A percentile compares a stretch with the other conserved stretches of the same genome.
phyloP scores from a whole-genome alignment of 73 alveolate genomes.

The Tetrahymena borealis region DNA sequence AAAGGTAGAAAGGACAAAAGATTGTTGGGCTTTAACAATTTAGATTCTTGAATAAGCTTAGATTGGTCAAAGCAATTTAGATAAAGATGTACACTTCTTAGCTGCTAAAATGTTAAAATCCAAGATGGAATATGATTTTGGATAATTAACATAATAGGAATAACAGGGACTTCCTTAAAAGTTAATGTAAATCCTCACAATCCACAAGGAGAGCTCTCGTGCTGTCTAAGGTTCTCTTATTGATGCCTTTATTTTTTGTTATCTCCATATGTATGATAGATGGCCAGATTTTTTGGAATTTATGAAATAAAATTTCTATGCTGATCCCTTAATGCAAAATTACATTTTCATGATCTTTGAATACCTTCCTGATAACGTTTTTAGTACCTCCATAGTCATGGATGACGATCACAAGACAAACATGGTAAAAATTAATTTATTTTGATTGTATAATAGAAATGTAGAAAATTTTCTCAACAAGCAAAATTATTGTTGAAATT shows the following conservation, averaged over 20 bases:
- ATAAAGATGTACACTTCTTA: background rate
- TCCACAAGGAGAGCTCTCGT: background rate
- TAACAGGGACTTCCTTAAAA: background rate
- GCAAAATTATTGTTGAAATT: no score
- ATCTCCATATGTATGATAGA: background rate
- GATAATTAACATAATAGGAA: background rate
- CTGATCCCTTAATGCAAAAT: background rate
- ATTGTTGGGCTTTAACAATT: background rate
- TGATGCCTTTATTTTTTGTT: background rate
- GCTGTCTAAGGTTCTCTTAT: background rate
- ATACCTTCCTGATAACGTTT: background rate
- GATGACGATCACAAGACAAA: background rate
- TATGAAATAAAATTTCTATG: background rate
- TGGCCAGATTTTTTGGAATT: background rate
- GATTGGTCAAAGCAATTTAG: background rate
- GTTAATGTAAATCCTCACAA: background rate
- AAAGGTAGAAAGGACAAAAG: background rate
- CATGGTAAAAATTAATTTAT: background rate
- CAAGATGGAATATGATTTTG: background rate
- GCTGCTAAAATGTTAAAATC: background rate
- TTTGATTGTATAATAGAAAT: no score
- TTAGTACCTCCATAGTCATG: background rate
- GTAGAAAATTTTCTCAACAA: no score
- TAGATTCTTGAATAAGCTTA: background rate
- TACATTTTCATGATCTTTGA: background rate